phyloP scores from a whole-genome alignment of 495 filamentous ascomycete species.

The Penicillium pulvis region DNA sequence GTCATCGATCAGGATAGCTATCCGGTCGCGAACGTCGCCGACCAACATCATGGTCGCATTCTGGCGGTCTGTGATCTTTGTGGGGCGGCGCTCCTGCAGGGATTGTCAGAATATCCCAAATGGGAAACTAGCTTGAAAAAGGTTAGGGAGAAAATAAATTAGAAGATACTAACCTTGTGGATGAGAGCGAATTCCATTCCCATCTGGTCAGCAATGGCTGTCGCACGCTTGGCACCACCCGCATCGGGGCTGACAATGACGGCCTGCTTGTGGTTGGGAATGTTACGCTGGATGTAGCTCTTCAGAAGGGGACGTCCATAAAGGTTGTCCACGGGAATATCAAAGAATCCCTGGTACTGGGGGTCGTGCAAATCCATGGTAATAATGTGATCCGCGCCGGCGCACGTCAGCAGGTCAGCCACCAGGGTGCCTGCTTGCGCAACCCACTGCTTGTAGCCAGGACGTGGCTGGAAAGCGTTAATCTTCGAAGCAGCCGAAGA shows the following conservation, averaged over 20 bases:
- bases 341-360: conserved; percentile 98
- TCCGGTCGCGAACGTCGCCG: conserved; percentile 78
- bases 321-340: conserved; percentile 96
- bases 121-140: neutral
- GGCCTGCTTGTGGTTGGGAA: conserved; percentile 82
- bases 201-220: conserved; percentile 92
- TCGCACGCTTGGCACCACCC: conserved; percentile 93
- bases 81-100: conserved; percentile 88
- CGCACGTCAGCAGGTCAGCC: conserved; percentile 91
- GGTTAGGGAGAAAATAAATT: conserved; percentile 17
- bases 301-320: conserved; percentile 86
- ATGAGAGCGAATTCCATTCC: conserved; percentile 94
- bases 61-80: conserved; percentile 86
- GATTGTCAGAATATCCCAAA: conserved; percentile 19
- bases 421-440: conserved; percentile 95
- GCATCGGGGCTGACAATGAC: conserved; percentile 97
- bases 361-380: conserved; percentile 97
- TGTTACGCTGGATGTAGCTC: conserved; percentile 85
- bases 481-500: conserved; percentile 48
- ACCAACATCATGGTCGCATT: conserved; percentile 99
- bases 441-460: conserved; percentile 98
- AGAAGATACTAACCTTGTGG: conserved; percentile 74
- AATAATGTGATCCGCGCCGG: conserved; percentile 94
- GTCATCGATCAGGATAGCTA: conserved; percentile 90
- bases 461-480: conserved; percentile 71